Conservation (phyloP, 192 early-diverging fungal genomes). For the Mortierella alpina region DNA sequence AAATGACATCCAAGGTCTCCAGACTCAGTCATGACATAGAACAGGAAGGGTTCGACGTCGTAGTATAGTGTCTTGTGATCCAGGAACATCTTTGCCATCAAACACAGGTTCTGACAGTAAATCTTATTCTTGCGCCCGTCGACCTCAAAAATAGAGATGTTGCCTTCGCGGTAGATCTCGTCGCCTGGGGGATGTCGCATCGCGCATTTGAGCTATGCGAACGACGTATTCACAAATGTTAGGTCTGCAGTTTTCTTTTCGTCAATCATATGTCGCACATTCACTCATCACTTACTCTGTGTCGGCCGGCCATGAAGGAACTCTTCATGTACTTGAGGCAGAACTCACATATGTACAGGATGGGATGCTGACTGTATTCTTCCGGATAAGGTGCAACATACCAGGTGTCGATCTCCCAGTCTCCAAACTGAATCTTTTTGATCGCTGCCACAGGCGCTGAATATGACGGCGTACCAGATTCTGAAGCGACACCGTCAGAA, state of each 20-base stretch:
- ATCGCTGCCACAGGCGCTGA: conserved; percentile 60
- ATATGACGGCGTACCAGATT: conserved; percentile 19
- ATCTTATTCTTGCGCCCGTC: conserved; percentile 98
- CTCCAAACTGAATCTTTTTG: conserved; percentile 83
- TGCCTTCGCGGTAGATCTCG: conserved; percentile 94
- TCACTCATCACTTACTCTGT: conserved; percentile 62
- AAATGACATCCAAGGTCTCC: conserved; percentile 84
- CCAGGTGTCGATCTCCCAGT: conserved; percentile 91
- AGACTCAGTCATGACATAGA: conserved; percentile 93
- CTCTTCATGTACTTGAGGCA: conserved; percentile 99
- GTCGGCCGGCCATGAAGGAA: conserved; percentile 80
- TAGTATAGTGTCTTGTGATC: conserved; percentile 98
- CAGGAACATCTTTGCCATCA: conserved; percentile 96
- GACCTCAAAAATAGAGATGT: conserved; percentile 93
- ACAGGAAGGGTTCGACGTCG: conserved; percentile 97
- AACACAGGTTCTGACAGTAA: conserved; percentile 97
- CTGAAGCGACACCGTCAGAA: not conserved
- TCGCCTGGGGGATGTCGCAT: conserved; percentile 92
- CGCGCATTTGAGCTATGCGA: conserved; percentile 78
- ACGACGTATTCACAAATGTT: not conserved
- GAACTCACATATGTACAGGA: conserved; percentile 94
- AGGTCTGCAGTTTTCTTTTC: not conserved
- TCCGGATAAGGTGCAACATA: conserved; percentile 96
- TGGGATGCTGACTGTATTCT: conserved; percentile 87
- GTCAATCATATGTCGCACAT: too few species aligned